These are phyloP conservation scores for Ilex asprella DNA, from an alignment of 257 asterid species.

Conservation along the genomic window DNA sequence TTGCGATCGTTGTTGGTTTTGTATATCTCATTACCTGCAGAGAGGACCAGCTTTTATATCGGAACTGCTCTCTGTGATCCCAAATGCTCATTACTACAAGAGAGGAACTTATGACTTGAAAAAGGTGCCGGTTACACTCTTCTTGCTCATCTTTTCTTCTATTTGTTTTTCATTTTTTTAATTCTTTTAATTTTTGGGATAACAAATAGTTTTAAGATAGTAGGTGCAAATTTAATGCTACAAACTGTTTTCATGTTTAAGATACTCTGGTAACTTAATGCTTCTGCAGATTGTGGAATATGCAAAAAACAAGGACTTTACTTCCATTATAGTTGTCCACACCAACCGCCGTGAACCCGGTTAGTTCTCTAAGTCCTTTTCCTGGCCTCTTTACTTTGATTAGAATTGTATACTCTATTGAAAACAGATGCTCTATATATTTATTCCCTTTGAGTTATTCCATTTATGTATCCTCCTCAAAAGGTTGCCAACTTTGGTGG, in stretches of 20 bases:
- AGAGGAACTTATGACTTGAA: constrained; percentile 2
- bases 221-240: neutral
- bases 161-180: neutral
- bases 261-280: neutral
- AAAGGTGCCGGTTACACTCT: neutral
- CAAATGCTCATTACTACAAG: constrained; percentile 2
- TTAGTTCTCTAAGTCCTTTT: constrained; percentile 6
- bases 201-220: too few species aligned
- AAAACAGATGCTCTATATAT: too few species aligned
- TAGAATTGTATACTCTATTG: neutral
- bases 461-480: too few species aligned
- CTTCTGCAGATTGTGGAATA: neutral
- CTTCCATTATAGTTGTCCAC: constrained; percentile 82
- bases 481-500: neutral
- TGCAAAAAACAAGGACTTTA: constrained; percentile 21
- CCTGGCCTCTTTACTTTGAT: neutral
- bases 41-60: neutral
- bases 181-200: too few species aligned
- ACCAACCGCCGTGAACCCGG: constrained; percentile 98
- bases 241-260: neutral
- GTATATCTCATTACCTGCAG: neutral
- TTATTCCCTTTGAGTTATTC: too few species aligned
- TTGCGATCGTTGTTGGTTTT: too few species aligned
- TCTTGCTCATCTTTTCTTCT: too few species aligned
- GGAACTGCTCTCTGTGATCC: neutral